Percentiles rank a stretch among this genome's conserved stretches.
Evolutionary conservation across 108 stramenopile species (phyloP).

Genomic region (Nitzschia palea): DNA sequence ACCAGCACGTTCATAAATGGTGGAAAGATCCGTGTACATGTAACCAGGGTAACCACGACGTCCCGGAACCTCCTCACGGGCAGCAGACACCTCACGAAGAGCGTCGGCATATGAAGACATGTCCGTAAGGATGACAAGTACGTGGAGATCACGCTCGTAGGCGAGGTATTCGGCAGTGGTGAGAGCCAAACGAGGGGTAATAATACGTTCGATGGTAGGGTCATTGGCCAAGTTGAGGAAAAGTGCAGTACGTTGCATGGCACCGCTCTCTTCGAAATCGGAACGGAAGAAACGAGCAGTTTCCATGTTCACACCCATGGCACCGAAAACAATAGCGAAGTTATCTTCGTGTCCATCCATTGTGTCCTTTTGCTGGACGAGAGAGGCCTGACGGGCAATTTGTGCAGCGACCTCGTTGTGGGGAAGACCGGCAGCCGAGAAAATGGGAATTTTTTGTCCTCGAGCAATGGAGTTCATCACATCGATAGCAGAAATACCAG

Average conservation of each 20-base stretch:
- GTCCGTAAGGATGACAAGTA: conserved; percentile 98
- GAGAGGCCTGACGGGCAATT: conserved; percentile 98
- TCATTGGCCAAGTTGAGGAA: conserved; percentile 99
- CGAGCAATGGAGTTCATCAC: conserved; percentile 99
- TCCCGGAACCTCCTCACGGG: conserved; percentile 99
- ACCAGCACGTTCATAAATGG: conserved; percentile 99
- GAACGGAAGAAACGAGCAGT: conserved; percentile 98
- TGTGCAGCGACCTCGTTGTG: conserved; percentile 99
- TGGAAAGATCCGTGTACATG: conserved; percentile 99
- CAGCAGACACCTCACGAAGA: conserved; percentile 98
- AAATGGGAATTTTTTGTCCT: conserved; percentile 99
- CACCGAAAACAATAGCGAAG: conserved; percentile 99
- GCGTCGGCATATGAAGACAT: conserved; percentile 99
- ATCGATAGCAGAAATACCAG: conserved; percentile 99
- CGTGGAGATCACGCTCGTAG: conserved; percentile 99
- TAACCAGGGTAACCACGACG: conserved; percentile 99
- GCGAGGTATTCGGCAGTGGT: conserved; percentile 99
- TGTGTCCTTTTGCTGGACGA: conserved; percentile 96
- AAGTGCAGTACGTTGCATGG: conserved; percentile 98
- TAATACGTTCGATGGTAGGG: conserved; percentile 99
- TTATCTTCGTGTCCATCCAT: conserved; percentile 98
- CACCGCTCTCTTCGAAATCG: conserved; percentile 99
- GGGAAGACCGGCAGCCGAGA: conserved; percentile 99
- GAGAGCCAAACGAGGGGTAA: conserved; percentile 98
- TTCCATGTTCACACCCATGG: conserved; percentile 99